Evolutionary conservation across 257 asterid species (phyloP).

Genomic region (Solanum appendiculatum): DNA sequence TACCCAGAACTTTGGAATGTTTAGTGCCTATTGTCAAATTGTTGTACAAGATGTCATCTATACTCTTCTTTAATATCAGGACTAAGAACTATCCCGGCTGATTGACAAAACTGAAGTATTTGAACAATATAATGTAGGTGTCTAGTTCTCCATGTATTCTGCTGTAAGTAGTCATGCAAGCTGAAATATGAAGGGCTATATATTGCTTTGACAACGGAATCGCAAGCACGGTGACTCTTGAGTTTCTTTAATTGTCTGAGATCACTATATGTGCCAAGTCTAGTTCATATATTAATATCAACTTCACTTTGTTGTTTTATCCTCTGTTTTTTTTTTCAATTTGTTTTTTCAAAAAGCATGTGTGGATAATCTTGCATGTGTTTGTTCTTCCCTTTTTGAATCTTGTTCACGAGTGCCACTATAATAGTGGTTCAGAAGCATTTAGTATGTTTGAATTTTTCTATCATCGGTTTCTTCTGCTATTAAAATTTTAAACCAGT

Average conservation of each 20-base stretch:
- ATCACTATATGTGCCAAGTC: neutral
- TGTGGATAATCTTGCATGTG: neutral
- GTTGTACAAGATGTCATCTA: neutral
- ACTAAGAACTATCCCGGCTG: neutral
- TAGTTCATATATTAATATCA: neutral
- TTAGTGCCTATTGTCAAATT: neutral
- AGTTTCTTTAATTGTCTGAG: neutral
- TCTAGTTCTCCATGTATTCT: neutral
- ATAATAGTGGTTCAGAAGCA: neutral
- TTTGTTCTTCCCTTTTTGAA: neutral
- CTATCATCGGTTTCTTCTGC: neutral
- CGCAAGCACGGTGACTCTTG: neutral
- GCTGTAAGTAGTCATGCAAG: neutral
- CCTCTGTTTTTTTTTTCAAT: neutral
- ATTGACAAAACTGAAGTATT: neutral
- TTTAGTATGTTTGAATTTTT: neutral
- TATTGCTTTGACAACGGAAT: neutral
- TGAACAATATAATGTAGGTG: neutral
- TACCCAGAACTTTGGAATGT: neutral
- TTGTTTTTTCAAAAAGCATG: neutral
- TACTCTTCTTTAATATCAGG: neutral
- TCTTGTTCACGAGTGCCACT: neutral
- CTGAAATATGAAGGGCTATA: neutral
- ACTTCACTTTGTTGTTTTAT: neutral
- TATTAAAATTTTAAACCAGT: neutral